Evolutionary conservation across 306 rosid genomes (phyloP).

Genomic region (Lathyrus oleraceus): DNA sequence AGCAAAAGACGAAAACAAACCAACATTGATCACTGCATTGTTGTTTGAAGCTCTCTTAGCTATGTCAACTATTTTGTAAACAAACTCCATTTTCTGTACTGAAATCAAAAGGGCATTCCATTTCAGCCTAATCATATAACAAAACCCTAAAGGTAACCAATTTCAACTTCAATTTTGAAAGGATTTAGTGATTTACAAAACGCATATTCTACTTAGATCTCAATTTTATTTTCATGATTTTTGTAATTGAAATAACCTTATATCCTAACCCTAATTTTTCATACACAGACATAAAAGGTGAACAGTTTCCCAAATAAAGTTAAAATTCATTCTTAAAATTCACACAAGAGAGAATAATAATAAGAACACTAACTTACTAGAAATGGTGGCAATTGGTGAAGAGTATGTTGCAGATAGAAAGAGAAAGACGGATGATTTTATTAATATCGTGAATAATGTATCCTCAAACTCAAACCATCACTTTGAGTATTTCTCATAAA

Average conservation of each 20-base stretch:
- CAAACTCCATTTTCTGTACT: conserved; percentile 53
- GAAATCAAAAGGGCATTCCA: conserved; percentile 16
- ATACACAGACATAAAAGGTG: background rate
- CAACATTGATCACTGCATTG: conserved; percentile 56
- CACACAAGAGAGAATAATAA: too few species aligned
- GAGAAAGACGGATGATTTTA: background rate
- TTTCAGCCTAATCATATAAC: background rate
- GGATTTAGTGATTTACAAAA: too few species aligned
- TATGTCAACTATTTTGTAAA: conserved; percentile 45
- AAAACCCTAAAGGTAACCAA: too few species aligned
- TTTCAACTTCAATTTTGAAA: too few species aligned
- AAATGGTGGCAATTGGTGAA: background rate
- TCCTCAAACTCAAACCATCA: too few species aligned
- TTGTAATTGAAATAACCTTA: background rate
- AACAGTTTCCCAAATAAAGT: background rate
- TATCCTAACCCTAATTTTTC: background rate
- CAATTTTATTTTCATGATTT: background rate
- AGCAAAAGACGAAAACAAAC: conserved; percentile 53
- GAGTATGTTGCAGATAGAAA: background rate
- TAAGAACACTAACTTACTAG: background rate
- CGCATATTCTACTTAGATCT: too few species aligned
- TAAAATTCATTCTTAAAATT: background rate
- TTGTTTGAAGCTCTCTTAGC: conserved; percentile 54
- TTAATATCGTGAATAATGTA: background rate
- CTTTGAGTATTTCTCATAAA: too few species aligned